Evolutionary conservation across 495 filamentous ascomycete genomes (phyloP).

Genomic region (Penicillium silybi): DNA sequence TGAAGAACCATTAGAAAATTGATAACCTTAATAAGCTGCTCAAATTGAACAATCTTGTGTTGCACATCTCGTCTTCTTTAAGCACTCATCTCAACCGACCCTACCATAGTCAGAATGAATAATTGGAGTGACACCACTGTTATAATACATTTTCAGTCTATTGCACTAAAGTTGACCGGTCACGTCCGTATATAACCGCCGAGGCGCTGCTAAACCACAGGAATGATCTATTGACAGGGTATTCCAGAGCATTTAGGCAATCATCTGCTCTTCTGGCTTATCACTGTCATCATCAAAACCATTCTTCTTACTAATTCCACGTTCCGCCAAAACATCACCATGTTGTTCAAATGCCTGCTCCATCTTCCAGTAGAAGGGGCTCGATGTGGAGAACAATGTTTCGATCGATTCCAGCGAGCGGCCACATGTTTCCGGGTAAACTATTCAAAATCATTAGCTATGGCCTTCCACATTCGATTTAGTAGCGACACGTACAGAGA

Average conservation of each 20-base stretch:
- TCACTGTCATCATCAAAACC: constrained; percentile 1
- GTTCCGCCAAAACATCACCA: constrained; percentile 32
- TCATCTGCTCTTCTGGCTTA: background rate
- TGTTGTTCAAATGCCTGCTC: constrained; percentile 31
- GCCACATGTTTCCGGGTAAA: constrained; percentile 57
- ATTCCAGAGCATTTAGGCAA: background rate
- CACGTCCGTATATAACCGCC: background rate
- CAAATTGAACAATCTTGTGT: too few relatives aligned
- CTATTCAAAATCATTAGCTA: constrained; percentile 14
- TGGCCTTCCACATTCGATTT: too few relatives aligned
- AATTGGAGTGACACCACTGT: background rate
- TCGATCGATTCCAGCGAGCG: constrained; percentile 58
- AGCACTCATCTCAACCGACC: too few relatives aligned
- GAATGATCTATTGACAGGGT: too few relatives aligned
- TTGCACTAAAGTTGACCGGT: background rate
- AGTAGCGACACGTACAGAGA: constrained; percentile 27
- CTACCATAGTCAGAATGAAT: background rate
- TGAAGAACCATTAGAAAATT: too few relatives aligned
- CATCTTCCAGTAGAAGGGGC: constrained; percentile 40
- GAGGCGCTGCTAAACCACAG: background rate
- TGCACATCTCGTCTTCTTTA: too few relatives aligned
- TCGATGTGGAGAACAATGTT: constrained; percentile 42
- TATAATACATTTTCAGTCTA: background rate
- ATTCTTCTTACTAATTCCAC: constrained; percentile 8
- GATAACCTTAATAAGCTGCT: too few relatives aligned